Conservation (phyloP, 495 filamentous ascomycete genomes). For the Xylaria longipes region DNA sequence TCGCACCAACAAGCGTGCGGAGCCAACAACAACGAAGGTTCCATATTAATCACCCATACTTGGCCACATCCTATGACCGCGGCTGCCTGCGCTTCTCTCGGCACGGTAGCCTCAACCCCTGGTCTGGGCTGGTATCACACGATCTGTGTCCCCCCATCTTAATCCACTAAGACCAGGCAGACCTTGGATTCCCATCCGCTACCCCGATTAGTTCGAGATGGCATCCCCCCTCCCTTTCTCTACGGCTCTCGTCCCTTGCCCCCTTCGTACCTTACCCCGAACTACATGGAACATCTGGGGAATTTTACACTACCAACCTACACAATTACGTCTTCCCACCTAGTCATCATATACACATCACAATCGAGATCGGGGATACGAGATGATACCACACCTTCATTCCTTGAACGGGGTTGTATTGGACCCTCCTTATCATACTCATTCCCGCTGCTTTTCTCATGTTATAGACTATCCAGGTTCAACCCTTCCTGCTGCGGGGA, state of each 20-base stretch:
- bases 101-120: not conserved
- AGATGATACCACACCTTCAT: slow-evolving; percentile 1
- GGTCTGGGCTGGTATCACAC: slow-evolving; percentile 16
- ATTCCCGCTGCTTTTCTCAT: not conserved
- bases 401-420: not conserved
- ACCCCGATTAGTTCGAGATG: not conserved
- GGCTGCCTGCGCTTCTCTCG: slow-evolving; percentile 22
- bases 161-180: slow-evolving; percentile 1
- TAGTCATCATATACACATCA: not conserved
- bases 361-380: not conserved
- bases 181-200: not conserved
- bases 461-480: slow-evolving; percentile 15
- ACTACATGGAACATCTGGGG: not conserved
- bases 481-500: not conserved
- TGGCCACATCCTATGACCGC: not conserved
- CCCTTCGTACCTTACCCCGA: not conserved
- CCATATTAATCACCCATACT: not conserved
- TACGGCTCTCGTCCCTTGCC: not conserved
- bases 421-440: not conserved
- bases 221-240: not conserved
- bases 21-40: not conserved
- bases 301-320: not conserved
- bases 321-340: not conserved
- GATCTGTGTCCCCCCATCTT: slow-evolving; percentile 10
- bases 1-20: not conserved